Percentiles rank a stretch among this genome's conserved stretches.
phyloP scores from a whole-genome alignment of 352 stramenopile genomes.

The Elongisporangium senticosum region DNA sequence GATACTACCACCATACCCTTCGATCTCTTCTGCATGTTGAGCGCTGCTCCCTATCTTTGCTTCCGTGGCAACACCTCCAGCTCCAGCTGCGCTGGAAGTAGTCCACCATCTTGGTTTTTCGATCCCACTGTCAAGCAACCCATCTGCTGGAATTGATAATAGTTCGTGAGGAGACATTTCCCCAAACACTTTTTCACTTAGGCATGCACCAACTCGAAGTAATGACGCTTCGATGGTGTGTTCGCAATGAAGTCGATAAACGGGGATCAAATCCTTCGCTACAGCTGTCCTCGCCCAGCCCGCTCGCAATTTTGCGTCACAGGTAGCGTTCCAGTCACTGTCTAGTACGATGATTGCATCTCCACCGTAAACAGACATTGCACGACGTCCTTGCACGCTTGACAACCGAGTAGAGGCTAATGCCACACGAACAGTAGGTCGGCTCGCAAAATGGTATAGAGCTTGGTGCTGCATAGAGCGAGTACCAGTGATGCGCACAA shows the following conservation, averaged over 20 bases:
- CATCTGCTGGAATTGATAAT: conserved; percentile 48
- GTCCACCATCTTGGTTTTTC: conserved; percentile 74
- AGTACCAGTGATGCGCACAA: conserved; percentile 58
- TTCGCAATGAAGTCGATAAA: conserved; percentile 80
- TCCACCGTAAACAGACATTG: conserved; percentile 59
- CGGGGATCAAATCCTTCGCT: conserved; percentile 36
- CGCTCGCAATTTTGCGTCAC: conserved; percentile 76
- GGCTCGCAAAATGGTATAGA: conserved; percentile 68
- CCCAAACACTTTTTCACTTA: conserved; percentile 76
- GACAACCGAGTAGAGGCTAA: conserved; percentile 64
- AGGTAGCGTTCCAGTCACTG: conserved; percentile 76
- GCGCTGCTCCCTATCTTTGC: conserved; percentile 20
- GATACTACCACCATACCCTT: conserved; percentile 39
- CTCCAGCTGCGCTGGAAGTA: conserved; percentile 24
- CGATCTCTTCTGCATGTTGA: conserved; percentile 29
- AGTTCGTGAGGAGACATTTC: conserved; percentile 71
- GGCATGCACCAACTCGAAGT: conserved; percentile 58
- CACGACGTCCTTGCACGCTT: conserved; percentile 26
- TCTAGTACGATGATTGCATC: conserved; percentile 79
- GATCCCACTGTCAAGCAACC: conserved; percentile 28
- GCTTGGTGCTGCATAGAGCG: conserved; percentile 45
- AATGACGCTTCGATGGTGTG: conserved; percentile 73
- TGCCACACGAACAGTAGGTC: conserved; percentile 52
- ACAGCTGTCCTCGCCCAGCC: conserved; percentile 68
- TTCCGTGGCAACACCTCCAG: conserved; percentile 17